These are phyloP conservation scores for Corylus heterophylla DNA, from an alignment of 306 rosid species.

Conservation along the genomic window DNA sequence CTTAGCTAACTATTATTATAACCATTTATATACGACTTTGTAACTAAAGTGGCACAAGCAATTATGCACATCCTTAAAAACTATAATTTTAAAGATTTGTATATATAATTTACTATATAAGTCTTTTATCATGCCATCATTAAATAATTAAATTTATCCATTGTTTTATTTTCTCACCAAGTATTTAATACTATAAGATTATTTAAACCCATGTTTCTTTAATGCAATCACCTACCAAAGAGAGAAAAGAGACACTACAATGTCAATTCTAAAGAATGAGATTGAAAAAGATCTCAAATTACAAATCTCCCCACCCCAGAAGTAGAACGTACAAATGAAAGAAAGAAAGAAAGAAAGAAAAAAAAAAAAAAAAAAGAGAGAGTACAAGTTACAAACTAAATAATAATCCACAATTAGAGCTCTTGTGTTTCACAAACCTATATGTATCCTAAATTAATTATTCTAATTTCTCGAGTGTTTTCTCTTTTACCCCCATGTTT, in stretches of 20 bases:
- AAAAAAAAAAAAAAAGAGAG: not conserved
- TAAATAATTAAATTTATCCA: no score
- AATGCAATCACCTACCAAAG: constrained; percentile 29
- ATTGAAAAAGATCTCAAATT: constrained; percentile 34
- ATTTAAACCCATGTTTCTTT: constrained; percentile 31
- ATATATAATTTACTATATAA: no score
- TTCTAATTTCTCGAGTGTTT: constrained; percentile 19
- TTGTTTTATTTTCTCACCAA: no score
- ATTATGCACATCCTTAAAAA: constrained; percentile 37
- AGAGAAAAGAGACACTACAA: not conserved
- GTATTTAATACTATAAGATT: constrained; percentile 18
- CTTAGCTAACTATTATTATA: constrained; percentile 29
- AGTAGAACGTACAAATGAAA: constrained; percentile 8
- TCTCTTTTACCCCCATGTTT: constrained; percentile 8
- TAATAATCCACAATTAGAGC: constrained; percentile 30
- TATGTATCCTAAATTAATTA: constrained; percentile 32
- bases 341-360: constrained; percentile 19
- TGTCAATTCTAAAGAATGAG: constrained; percentile 50
- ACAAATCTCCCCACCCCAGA: constrained; percentile 41
- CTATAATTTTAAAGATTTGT: no score
- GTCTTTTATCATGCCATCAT: no score
- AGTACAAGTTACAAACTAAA: constrained; percentile 23
- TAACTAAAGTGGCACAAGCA: constrained; percentile 47
- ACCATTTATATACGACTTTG: constrained; percentile 29
- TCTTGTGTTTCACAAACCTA: constrained; percentile 29